Base-by-base conservation (phyloP, 306 rosid species). In the Betula pendula region DNA sequence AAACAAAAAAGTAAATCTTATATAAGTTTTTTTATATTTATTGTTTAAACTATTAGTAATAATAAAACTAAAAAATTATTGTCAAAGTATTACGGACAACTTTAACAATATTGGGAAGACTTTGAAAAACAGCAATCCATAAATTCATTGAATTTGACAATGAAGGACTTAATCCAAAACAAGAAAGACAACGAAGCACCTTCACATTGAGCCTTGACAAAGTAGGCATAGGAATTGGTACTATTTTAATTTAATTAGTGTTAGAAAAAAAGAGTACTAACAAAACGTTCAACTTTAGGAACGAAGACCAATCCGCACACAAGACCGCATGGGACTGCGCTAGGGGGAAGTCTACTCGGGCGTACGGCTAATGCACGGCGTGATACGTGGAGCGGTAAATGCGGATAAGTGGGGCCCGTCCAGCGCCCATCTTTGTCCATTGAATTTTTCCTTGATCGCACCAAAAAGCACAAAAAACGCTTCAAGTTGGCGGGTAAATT, bases 291-390 rank as follows among this genome's bases (percentile, higher is more conserved):
- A 50, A 16, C 6, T 5, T 13, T 0, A 8, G 12, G 50, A n/a
- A 72, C 74, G 70, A 19, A 8, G 68, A 13, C n/a, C 15, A 71
- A 58, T 3, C 7, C 8, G 38, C 13, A 35, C 4, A 50, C 56
- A 13, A 16, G 2, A 17, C 9, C 42, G 31, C 5, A 0, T 22
- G 2, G 29, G 0, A 40, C 14, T 2, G 31, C 38, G 65, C 35
- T 56, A 20, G 24, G 5, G 5, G 15, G 1, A 17, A 70, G 72
- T n/a, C 58, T 2, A 45, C 60, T 40, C 27, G 35, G 24, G 56
- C 25, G 89, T 90, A 90, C 93, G 88, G 81, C 71, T 27, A 76
- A 85, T 60, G 88, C 86, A 87, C 87, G 89, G 89, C 91, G 93
- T 74, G 68, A 88, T 88, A 81, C 89, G 87, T 79, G 94, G 90